These are phyloP conservation scores for Lodderomyces beijingensis DNA, from an alignment of 1,139 yeast species.

Conservation along the genomic window DNA sequence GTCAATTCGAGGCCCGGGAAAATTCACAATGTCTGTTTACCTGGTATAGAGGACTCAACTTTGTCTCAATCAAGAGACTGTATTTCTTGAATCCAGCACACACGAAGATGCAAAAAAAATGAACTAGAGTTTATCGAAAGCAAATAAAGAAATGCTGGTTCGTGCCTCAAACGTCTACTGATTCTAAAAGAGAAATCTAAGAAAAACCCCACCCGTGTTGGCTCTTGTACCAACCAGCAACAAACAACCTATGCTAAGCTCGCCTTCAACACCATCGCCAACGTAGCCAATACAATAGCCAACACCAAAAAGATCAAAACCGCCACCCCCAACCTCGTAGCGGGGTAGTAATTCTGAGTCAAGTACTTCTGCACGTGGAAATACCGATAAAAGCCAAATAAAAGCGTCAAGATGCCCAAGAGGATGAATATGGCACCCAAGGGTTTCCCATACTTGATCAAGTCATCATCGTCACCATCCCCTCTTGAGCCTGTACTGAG, in stretches of 20 bases:
- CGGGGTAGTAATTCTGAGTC: constrained; percentile 26
- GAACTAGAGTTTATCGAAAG: too few species aligned
- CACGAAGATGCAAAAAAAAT: too few species aligned
- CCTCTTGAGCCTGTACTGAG: constrained; percentile 8
- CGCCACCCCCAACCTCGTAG: constrained; percentile 23
- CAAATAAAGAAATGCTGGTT: too few species aligned
- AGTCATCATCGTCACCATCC: constrained; percentile 6
- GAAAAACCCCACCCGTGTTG: too few species aligned
- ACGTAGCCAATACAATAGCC: constrained; percentile 21
- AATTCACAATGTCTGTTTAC: too few species aligned
- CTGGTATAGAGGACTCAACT: too few species aligned
- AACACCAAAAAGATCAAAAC: constrained; percentile 18
- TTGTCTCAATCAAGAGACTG: too few species aligned
- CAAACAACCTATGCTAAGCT: constrained; percentile 5
- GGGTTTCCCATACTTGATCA: constrained; percentile 30
- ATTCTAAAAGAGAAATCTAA: too few species aligned
- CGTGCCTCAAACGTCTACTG: too few species aligned
- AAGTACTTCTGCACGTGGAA: constrained; percentile 32
- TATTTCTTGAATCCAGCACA: too few species aligned
- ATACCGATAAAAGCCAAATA: constrained; percentile 30
- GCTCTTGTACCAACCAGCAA: too few species aligned
- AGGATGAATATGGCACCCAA: constrained; percentile 33
- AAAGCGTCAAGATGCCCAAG: constrained; percentile 32
- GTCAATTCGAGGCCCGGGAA: too few species aligned
- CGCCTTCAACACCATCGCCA: constrained; percentile 19